phyloP scores from a whole-genome alignment of 306 rosid genomes.

The Astragalus membranaceus region DNA sequence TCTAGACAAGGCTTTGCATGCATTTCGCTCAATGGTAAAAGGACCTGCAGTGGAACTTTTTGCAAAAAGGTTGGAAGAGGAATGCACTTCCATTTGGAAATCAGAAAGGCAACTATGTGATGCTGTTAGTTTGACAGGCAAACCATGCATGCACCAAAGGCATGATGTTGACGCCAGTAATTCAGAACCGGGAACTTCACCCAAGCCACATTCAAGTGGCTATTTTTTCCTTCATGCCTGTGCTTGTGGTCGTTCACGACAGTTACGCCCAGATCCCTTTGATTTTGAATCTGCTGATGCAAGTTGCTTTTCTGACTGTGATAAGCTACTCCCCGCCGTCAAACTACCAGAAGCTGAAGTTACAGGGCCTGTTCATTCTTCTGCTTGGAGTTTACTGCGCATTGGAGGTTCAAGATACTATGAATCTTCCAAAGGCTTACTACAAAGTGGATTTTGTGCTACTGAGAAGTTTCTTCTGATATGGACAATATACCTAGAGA shows the following conservation, averaged over 20 bases:
- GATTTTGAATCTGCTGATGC: conserved; percentile 77
- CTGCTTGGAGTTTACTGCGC: conserved; percentile 82
- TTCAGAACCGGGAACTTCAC: conserved; percentile 22
- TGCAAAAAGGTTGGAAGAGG: conserved; percentile 70
- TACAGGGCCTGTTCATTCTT: conserved; percentile 48
- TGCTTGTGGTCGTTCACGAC: conserved; percentile 86
- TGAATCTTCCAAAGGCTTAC: conserved; percentile 79
- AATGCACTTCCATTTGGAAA: conserved; percentile 78
- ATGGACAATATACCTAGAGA: conserved; percentile 58
- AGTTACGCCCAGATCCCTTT: conserved; percentile 70
- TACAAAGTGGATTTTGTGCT: conserved; percentile 81
- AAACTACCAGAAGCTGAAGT: conserved; percentile 53
- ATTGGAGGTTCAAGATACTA: conserved; percentile 83
- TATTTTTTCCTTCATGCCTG: conserved; percentile 81
- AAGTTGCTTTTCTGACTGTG: conserved; percentile 67
- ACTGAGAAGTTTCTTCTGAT: conserved; percentile 64
- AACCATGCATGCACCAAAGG: conserved; percentile 86
- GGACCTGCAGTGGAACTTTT: conserved; percentile 69
- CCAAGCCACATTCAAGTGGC: conserved; percentile 74
- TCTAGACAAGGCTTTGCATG: conserved; percentile 60
- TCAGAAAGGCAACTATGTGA: conserved; percentile 89
- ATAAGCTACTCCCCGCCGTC: conserved; percentile 67
- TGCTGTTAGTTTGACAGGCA: conserved; percentile 87
- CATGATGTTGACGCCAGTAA: conserved; percentile 45
- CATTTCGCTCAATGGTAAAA: conserved; percentile 71